Evolutionary conservation across 2,329 filamentous ascomycete species (phyloP).

Genomic region (Phyllosticta citribraziliensis): DNA sequence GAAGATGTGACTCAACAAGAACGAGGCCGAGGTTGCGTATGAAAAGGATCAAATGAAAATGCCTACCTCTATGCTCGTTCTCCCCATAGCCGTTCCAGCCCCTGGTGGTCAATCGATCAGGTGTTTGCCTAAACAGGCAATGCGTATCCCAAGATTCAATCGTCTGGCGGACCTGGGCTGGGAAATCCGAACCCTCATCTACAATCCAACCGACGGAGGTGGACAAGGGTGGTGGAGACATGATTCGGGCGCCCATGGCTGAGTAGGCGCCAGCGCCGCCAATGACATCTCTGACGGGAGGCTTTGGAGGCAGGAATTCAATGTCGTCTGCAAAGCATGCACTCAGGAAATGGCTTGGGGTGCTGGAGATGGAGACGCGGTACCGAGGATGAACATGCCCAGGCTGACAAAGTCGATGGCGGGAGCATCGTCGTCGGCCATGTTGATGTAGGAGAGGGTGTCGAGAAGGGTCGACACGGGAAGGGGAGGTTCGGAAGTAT

Average conservation of each 20-base stretch:
- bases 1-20: not conserved
- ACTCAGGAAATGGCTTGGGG: constrained; percentile 4
- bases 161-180: constrained; percentile 49
- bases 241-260: constrained; percentile 77
- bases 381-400: constrained; percentile 57
- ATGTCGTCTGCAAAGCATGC: constrained; percentile 63
- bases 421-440: constrained; percentile 10
- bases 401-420: constrained; percentile 48
- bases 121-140: constrained; percentile 57
- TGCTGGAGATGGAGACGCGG: constrained; percentile 10
- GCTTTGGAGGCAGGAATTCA: constrained; percentile 63
- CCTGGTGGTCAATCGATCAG: constrained; percentile 65
- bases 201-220: constrained; percentile 78
- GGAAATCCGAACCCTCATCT: constrained; percentile 83
- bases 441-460: constrained; percentile 8
- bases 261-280: constrained; percentile 84
- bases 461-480: constrained; percentile 7
- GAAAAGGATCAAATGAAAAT: constrained; percentile 1
- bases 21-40: not conserved
- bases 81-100: constrained; percentile 86
- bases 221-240: constrained; percentile 60
- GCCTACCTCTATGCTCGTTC: constrained; percentile 50
- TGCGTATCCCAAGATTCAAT: constrained; percentile 70
- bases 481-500: not conserved
- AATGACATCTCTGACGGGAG: constrained; percentile 64